Base-by-base conservation (phyloP, 495 filamentous ascomycete species). In the Annulohypoxylon maeteangense region DNA sequence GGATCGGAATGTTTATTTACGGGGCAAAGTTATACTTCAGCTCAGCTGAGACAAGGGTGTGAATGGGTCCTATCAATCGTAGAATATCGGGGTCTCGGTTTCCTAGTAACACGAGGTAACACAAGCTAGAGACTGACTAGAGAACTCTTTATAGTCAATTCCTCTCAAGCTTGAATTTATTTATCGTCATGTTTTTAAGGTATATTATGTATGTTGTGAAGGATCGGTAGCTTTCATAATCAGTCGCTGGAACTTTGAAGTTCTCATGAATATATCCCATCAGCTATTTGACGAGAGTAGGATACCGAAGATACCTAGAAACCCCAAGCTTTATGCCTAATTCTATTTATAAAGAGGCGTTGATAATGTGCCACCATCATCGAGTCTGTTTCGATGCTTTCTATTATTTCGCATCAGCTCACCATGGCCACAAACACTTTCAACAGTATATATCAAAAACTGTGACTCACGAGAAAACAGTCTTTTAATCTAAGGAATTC, bases 401-500 rank as follows among this genome's bases (percentile, higher is more conserved):
- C 70, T 73, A 25, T 65, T 42, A 12, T 51, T 11, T 40, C 31
- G 2, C 31, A 47, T 72, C n/a, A 72, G 70, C 55, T 38, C 8
- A 23, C 23, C 4, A 55, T 22, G n/a, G 31, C 2, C 31, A 36
- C 22, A 14, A 54, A 23, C n/a, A 25, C 5, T 7, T 47, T 25
- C 4, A 31, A 31, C 29, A 25, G 7, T 1, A 7, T 34, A 23
- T 16, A 14, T 20, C 18, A 11, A 34, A 4, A 36, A 23, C 53
- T 8, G 23, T 18, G 40, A 75, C 88, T 78, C 85, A 98, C 94
- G 73, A 95, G 68, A 74, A 91, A 94, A 78, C 95, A 99, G 67
- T 98, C 85, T 79, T 97, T 97, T 54, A 98, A 78, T 70, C 80
- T 88, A 79, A 97, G 80, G 66, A 99, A 98, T 75, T 98, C 93